These are phyloP conservation scores for Exophiala sp. DNA, from an alignment of 2,329 filamentous ascomycete species.

Conservation along the genomic window DNA sequence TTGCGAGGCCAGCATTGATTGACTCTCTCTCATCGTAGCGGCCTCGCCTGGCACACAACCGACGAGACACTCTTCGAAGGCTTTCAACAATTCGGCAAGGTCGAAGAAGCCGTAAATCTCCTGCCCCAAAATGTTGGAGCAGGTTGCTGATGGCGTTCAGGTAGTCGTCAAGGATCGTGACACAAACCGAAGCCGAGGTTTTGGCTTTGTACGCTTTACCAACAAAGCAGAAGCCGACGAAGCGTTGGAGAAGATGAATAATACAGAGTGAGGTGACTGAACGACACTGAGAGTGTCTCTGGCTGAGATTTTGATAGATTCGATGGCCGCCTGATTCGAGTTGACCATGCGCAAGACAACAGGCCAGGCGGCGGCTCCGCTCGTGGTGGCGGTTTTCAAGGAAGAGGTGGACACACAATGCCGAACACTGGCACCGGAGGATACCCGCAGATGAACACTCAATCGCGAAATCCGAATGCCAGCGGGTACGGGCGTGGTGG, in stretches of 20 bases:
- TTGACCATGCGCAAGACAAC: constrained; percentile 90
- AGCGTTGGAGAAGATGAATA: constrained; percentile 44
- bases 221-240: constrained; percentile 41
- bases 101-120: constrained; percentile 81
- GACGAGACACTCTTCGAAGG: constrained; percentile 81
- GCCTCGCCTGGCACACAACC: constrained; percentile 98
- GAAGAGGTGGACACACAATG: constrained; percentile 45
- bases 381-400: constrained; percentile 41
- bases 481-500: constrained; percentile 31
- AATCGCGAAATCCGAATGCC: constrained; percentile 28
- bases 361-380: constrained; percentile 58
- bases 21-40: constrained; percentile 52
- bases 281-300: constrained; percentile 15
- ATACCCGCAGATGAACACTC: constrained; percentile 21
- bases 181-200: constrained; percentile 92
- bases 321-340: constrained; percentile 88
- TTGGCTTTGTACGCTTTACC: constrained; percentile 90
- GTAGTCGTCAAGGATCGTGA: constrained; percentile 97
- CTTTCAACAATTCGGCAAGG: constrained; percentile 84
- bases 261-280: constrained; percentile 62
- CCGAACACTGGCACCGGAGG: constrained; percentile 37
- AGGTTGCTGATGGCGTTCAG: constrained; percentile 47
- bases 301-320: constrained; percentile 57
- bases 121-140: constrained; percentile 14
- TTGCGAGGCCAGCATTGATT: constrained; percentile 5